Base-by-base conservation (phyloP, 2,329 filamentous ascomycete species). In the Lasiodiplodia sp. region DNA sequence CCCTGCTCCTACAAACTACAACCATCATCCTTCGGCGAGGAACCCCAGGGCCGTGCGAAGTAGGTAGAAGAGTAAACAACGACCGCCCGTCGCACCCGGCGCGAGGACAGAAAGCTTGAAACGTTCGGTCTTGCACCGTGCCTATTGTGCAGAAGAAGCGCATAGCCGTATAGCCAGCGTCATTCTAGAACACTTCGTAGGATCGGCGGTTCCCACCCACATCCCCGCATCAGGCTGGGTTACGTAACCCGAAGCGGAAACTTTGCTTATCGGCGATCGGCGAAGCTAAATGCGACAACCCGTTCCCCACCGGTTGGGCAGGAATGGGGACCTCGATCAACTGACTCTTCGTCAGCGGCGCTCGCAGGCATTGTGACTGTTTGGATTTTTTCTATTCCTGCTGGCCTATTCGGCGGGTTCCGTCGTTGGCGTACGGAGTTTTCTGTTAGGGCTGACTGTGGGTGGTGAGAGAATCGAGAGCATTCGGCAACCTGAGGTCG, bases 261-360 rank as follows among this genome's bases (percentile, higher is more conserved):
- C 40, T 56, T 34, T 56, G 28, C 53, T 21, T 34, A 28, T 21
- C 28, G 16, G 40, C 40, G 58, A 63, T 63, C 58, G 40, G 58
- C 58, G 60, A 21, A 64, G 60, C 47, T 64, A 64, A 64, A 64
- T 37, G 28, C 18, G 47, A 64, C 60, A 47, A 47, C 44, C 44
- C 44, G 44, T 47, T 47, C 44, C 47, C 60, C 60, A 64, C 60
- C n/a, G 52, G 47, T 64, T 52, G 60, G 60, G 60, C 60, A 64
- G 44, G 8, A 37, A 47, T 14, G 37, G 37, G 8, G 44, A 11
- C 25, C 37, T 23, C 52, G 52, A 34, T 18, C 18, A 31, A 56
- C 23, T n/a, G 52, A 34, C 25, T 18, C 6, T 37, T 28, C 55
- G 55, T 57, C 55, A 57, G 55, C 21, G 55, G 55, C 55, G 55